Percentiles rank a stretch among this genome's conserved stretches.
These are phyloP conservation scores for Xylariaceae sp. DNA, from an alignment of 2,329 filamentous ascomycete genomes.

Conservation along the genomic window DNA sequence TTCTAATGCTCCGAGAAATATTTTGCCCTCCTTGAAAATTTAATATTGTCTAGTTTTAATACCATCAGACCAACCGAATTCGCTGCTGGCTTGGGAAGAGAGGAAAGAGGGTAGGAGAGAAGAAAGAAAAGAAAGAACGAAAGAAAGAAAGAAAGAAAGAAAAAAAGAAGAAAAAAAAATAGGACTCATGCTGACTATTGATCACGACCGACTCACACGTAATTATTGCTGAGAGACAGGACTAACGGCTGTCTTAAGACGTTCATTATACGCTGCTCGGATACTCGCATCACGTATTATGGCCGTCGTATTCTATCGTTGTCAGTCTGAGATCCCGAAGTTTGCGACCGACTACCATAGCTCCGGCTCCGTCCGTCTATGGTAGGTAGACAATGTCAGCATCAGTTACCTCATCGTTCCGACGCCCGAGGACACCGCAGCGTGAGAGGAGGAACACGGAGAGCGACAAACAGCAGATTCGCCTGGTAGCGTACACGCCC, in stretches of 20 bases:
- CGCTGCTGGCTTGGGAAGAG: background rate
- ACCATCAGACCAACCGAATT: constrained; percentile 9
- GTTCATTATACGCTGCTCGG: constrained; percentile 8
- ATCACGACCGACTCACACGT: constrained; percentile 12
- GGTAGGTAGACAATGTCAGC: constrained; percentile 32
- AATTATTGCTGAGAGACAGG: constrained; percentile 5
- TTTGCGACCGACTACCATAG: constrained; percentile 12
- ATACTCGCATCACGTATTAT: constrained; percentile 21
- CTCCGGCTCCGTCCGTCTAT: constrained; percentile 9
- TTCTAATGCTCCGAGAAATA: constrained; percentile 12
- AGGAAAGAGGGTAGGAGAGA: no score
- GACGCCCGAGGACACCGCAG: constrained; percentile 31
- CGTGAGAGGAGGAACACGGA: constrained; percentile 40
- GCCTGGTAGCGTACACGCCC: constrained; percentile 46
- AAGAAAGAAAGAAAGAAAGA: no score
- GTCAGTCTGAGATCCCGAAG: constrained; percentile 12
- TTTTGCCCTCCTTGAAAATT: constrained; percentile 8
- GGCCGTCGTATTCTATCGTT: constrained; percentile 21
- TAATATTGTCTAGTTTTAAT: constrained; percentile 17
- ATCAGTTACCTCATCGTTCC: constrained; percentile 27
- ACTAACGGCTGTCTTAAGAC: constrained; percentile 4
- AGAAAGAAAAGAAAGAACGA: no score
- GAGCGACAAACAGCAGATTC: constrained; percentile 40
- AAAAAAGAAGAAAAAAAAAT: background rate
- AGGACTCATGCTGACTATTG: constrained; percentile 5